phyloP scores from a whole-genome alignment of 345 rosid genomes.

The Sisymbrium irio region DNA sequence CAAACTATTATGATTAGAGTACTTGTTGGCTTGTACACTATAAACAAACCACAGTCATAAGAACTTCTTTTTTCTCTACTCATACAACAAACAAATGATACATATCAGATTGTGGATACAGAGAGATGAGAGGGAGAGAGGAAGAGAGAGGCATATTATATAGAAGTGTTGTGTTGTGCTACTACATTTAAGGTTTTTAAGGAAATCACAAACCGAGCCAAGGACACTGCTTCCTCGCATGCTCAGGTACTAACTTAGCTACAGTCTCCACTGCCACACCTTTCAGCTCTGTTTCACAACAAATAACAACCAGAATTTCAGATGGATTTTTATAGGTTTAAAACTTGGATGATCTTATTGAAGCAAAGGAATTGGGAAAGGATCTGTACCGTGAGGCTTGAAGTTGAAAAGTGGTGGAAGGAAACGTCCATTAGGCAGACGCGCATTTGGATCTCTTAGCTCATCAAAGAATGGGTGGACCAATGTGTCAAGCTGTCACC shows the following conservation, averaged over 20 bases:
- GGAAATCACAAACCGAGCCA: conserved; percentile 59
- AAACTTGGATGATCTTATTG: not conserved
- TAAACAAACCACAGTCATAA: not conserved
- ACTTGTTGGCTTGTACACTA: conserved; percentile 6
- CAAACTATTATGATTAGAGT: not conserved
- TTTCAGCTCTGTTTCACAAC: conserved; percentile 61
- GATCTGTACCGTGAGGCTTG: conserved; percentile 66
- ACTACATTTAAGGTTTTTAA: conserved; percentile 4
- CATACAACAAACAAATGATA: conserved; percentile 31
- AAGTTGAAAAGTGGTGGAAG: conserved; percentile 90
- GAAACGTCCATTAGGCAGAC: conserved; percentile 84
- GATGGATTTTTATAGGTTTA: not conserved
- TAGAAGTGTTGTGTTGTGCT: not conserved
- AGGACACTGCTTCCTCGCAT: conserved; percentile 81
- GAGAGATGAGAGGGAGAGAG: not conserved
- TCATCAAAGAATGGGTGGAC: conserved; percentile 96
- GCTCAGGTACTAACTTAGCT: conserved; percentile 75
- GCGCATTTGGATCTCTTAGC: conserved; percentile 70
- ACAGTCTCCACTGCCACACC: conserved; percentile 67
- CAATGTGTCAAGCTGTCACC: conserved; percentile 71
- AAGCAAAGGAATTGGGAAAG: no score
- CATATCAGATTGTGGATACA: conserved; percentile 30
- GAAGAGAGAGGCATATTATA: not conserved
- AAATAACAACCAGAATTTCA: not conserved
- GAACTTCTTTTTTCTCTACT: conserved; percentile 22